Evolutionary conservation across 192 early-diverging fungal species (phyloP).

Genomic region (Rhizoclosmatium sp.): DNA sequence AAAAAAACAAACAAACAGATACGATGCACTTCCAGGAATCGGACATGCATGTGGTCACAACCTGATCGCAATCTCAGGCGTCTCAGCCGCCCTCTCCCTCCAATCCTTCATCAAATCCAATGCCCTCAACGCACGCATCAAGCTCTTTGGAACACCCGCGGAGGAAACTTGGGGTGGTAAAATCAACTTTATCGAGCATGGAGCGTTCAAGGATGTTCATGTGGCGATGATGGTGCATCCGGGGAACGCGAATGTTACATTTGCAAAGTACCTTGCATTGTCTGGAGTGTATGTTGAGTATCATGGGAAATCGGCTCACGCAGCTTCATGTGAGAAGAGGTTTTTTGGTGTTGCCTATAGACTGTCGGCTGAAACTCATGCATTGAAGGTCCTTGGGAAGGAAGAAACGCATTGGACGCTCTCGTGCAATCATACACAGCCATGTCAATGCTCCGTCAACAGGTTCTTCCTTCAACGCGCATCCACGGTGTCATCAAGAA

Average conservation of each 20-base stretch:
- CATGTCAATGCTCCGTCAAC: slow-evolving; percentile 74
- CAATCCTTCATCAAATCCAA: slow-evolving; percentile 50
- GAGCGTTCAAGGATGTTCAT: slow-evolving; percentile 76
- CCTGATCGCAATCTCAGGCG: slow-evolving; percentile 73
- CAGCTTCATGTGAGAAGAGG: slow-evolving; percentile 34
- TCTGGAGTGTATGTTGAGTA: slow-evolving; percentile 31
- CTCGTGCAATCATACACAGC: slow-evolving; percentile 68
- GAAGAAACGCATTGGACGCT: slow-evolving; percentile 83
- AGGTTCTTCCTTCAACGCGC: slow-evolving; percentile 66
- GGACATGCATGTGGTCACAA: slow-evolving; percentile 68
- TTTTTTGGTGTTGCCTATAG: neutral
- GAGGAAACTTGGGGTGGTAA: slow-evolving; percentile 77
- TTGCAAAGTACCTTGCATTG: slow-evolving; percentile 39
- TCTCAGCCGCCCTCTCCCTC: slow-evolving; percentile 66
- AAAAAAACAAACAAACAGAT: slow-evolving; percentile 7
- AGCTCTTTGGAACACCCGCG: slow-evolving; percentile 80
- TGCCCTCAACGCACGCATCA: slow-evolving; percentile 63
- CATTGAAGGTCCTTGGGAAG: slow-evolving; percentile 57
- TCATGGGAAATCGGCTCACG: slow-evolving; percentile 52
- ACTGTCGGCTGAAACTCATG: neutral
- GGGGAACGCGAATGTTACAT: slow-evolving; percentile 46
- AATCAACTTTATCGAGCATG: slow-evolving; percentile 69
- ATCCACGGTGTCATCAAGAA: slow-evolving; percentile 80
- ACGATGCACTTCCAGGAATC: slow-evolving; percentile 70
- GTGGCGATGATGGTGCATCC: slow-evolving; percentile 87